These are phyloP conservation scores for Furcasterigmium sp. DNA, from an alignment of 2,329 filamentous ascomycete genomes.

Conservation along the genomic window DNA sequence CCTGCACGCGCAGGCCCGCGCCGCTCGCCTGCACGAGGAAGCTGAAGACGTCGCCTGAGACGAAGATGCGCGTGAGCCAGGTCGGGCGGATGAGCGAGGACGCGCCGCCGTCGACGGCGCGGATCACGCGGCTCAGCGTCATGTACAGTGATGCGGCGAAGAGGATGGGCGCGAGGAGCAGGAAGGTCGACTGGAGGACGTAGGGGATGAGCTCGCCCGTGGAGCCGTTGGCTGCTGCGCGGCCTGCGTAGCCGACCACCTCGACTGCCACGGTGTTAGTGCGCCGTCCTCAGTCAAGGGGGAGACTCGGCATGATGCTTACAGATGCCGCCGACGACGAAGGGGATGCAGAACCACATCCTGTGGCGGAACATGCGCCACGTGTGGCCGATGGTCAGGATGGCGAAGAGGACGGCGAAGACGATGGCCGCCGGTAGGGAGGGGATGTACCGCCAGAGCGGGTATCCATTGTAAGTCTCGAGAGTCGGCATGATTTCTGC, in stretches of 20 bases:
- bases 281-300: background rate
- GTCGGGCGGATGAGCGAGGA: constrained; percentile 14
- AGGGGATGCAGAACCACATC: constrained; percentile 43
- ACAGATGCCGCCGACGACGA: constrained; percentile 40
- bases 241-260: constrained; percentile 30
- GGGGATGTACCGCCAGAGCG: constrained; percentile 28
- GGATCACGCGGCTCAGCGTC: constrained; percentile 33
- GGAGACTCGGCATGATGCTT: constrained; percentile 5
- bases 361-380: constrained; percentile 33
- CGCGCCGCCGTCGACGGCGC: constrained; percentile 15
- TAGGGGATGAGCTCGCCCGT: constrained; percentile 29
- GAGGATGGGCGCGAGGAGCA: constrained; percentile 37
- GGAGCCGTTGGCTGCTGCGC: constrained; percentile 27
- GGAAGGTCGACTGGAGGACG: constrained; percentile 31
- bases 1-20: constrained; percentile 18
- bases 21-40: constrained; percentile 23
- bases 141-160: constrained; percentile 42
- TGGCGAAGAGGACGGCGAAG: constrained; percentile 38
- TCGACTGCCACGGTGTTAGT: constrained; percentile 18
- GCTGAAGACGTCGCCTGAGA: constrained; percentile 21
- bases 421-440: constrained; percentile 38
- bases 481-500: constrained; percentile 16
- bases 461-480: constrained; percentile 16
- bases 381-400: constrained; percentile 32
- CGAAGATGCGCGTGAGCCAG: constrained; percentile 25